Conservation (phyloP, 2,329 filamentous ascomycete genomes). For the Trichoderma harzianum region DNA sequence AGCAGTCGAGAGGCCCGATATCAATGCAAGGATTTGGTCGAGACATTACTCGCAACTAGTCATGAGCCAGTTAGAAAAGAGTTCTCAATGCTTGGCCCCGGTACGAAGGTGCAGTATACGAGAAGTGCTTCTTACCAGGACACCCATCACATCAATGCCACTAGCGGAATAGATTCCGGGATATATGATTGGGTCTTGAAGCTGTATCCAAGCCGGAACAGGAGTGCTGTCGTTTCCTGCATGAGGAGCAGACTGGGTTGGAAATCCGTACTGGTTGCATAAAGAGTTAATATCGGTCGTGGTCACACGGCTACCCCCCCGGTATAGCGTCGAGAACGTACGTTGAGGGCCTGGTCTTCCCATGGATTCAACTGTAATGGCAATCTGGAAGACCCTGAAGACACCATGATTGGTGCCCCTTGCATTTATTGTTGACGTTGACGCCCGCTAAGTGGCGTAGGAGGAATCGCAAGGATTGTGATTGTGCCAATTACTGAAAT, state of each 20-base stretch:
- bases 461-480: background rate
- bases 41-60: slow-evolving; percentile 60
- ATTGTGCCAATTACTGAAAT: background rate
- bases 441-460: background rate
- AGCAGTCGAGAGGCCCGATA: slow-evolving; percentile 78
- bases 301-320: background rate
- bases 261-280: slow-evolving; percentile 23
- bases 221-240: background rate
- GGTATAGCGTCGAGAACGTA: slow-evolving; percentile 23
- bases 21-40: slow-evolving; percentile 72
- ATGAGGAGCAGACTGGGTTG: background rate
- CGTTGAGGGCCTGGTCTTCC: slow-evolving; percentile 36
- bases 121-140: slow-evolving; percentile 44
- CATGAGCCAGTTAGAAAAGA: background rate
- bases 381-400: background rate
- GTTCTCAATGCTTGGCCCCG: background rate
- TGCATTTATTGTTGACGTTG: background rate
- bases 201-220: slow-evolving; percentile 24
- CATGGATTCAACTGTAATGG: slow-evolving; percentile 32
- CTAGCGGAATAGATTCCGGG: slow-evolving; percentile 54
- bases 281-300: background rate
- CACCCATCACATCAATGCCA: slow-evolving; percentile 53
- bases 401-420: background rate
- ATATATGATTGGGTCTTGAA: slow-evolving; percentile 49
- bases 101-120: background rate